Evolutionary conservation across 345 rosid species (phyloP).

Genomic region (Camelina hispida): DNA sequence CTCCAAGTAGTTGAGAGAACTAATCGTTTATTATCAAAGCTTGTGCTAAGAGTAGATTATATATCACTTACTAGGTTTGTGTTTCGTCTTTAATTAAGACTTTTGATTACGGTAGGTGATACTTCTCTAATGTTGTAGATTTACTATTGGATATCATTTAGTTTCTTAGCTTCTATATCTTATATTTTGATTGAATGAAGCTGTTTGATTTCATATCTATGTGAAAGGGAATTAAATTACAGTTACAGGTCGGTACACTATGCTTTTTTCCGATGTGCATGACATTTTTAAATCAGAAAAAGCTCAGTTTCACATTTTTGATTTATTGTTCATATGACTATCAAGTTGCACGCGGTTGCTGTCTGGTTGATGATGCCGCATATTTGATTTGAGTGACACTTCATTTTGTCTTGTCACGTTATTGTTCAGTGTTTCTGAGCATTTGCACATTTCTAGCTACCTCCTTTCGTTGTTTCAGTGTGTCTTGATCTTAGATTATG

Average conservation of each 20-base stretch:
- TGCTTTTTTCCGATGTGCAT: neutral
- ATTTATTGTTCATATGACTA: slow-evolving; percentile 3
- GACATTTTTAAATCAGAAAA: neutral
- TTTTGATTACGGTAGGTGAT: neutral
- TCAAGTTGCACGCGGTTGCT: neutral
- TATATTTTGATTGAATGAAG: neutral
- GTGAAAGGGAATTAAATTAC: neutral
- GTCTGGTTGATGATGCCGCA: neutral
- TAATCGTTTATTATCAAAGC: neutral
- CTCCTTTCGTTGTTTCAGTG: neutral
- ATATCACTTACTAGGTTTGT: slow-evolving; percentile 24
- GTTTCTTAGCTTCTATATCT: slow-evolving; percentile 8
- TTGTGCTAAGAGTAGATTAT: slow-evolving; percentile 23
- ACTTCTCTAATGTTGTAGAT: neutral
- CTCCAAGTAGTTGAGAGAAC: slow-evolving; percentile 7
- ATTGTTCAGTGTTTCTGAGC: slow-evolving; percentile 17
- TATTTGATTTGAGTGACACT: slow-evolving; percentile 1
- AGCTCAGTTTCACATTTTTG: neutral
- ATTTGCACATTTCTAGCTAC: neutral
- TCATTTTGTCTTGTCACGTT: slow-evolving; percentile 3
- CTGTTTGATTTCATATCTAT: neutral
- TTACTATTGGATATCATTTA: neutral
- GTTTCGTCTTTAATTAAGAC: slow-evolving; percentile 5
- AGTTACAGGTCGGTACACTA: neutral
- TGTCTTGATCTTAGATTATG: slow-evolving; percentile 16